phyloP scores from a whole-genome alignment of 208 protist species.

The Leishmania aethiopica region DNA sequence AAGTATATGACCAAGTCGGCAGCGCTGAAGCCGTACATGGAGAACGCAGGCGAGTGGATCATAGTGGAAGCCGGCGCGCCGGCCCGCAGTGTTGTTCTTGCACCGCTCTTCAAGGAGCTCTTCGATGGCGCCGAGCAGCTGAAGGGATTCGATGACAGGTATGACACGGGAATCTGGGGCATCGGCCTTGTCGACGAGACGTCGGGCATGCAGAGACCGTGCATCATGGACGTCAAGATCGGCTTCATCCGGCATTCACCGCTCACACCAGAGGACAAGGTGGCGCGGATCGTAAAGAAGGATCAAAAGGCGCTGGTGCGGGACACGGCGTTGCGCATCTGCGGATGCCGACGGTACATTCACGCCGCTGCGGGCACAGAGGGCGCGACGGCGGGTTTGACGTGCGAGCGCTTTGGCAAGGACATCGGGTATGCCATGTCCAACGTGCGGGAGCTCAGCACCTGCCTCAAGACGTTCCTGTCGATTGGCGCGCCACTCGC shows the following conservation, averaged over 20 bases:
- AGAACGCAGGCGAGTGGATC: constrained; percentile 29
- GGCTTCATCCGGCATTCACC: constrained; percentile 74
- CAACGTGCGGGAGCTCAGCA: constrained; percentile 34
- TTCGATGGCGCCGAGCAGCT: constrained; percentile 35
- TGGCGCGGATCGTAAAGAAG: constrained; percentile 50
- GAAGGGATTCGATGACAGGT: constrained; percentile 34
- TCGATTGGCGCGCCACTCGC: constrained; percentile 29
- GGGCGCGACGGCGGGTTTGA: neutral
- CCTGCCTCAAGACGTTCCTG: constrained; percentile 47
- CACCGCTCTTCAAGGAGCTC: constrained; percentile 41
- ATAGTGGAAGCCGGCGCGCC: constrained; percentile 31
- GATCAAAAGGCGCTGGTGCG: constrained; percentile 43
- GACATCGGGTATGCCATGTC: constrained; percentile 49
- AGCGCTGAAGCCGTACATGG: constrained; percentile 18
- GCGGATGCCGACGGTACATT: constrained; percentile 44
- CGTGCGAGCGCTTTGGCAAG: constrained; percentile 41
- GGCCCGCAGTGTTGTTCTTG: constrained; percentile 14
- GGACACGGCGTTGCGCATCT: constrained; percentile 54
- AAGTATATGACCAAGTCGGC: constrained; percentile 21
- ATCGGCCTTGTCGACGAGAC: constrained; percentile 70
- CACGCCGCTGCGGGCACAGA: neutral
- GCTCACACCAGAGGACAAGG: constrained; percentile 57
- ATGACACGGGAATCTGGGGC: constrained; percentile 51
- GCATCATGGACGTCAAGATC: constrained; percentile 81
- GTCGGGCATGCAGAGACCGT: constrained; percentile 39